phyloP scores from a whole-genome alignment of 306 rosid species.

The Prunus salicina region DNA sequence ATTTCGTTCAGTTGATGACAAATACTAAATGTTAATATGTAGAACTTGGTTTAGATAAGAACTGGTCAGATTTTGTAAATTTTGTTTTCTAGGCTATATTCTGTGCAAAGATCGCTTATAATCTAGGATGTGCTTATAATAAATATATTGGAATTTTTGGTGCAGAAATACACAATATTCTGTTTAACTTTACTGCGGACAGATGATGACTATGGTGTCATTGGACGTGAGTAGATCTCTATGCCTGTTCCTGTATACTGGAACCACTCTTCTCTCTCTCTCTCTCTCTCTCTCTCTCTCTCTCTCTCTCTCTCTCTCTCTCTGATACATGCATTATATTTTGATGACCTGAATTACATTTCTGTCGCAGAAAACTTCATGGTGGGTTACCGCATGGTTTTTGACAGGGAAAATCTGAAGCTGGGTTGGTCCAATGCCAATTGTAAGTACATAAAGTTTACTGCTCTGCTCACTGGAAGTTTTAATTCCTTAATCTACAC shows the following conservation, averaged over 20 bases:
- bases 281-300: background rate
- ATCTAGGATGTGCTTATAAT: background rate
- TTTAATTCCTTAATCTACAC: background rate
- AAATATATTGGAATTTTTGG: slow-evolving; percentile 9
- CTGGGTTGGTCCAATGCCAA: slow-evolving; percentile 65
- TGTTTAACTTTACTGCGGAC: slow-evolving; percentile 38
- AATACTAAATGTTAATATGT: background rate
- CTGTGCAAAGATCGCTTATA: background rate
- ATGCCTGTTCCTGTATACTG: background rate
- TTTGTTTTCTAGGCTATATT: background rate
- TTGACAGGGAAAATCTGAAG: slow-evolving; percentile 53
- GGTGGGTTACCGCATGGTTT: slow-evolving; percentile 49
- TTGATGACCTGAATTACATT: slow-evolving; percentile 13
- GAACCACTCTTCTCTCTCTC: background rate
- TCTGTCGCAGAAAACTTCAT: slow-evolving; percentile 57
- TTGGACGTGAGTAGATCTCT: slow-evolving; percentile 61
- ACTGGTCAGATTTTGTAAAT: background rate
- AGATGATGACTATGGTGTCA: slow-evolving; percentile 31
- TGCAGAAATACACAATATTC: slow-evolving; percentile 43
- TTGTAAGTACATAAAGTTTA: slow-evolving; percentile 40
- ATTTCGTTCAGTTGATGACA: background rate
- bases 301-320: background rate
- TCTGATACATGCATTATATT: background rate
- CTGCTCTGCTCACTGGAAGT: background rate
- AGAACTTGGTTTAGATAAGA: background rate